Percentiles rank a stretch among this genome's conserved stretches.
Conservation (phyloP, 768 basidiomycete species). For the Inosperma sp. region DNA sequence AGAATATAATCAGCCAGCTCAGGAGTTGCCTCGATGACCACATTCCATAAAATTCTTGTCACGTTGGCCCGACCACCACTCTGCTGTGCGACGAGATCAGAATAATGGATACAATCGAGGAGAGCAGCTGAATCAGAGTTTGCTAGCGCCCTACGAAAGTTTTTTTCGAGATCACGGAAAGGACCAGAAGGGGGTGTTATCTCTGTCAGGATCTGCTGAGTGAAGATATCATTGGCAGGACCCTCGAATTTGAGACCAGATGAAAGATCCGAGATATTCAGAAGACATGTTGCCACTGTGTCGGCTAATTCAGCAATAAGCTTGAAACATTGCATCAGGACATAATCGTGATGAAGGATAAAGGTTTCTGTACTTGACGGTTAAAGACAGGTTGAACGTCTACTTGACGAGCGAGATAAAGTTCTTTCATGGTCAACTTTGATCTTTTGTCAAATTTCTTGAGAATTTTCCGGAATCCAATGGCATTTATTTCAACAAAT, state of each 20-base stretch:
- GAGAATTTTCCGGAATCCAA: constrained; percentile 93
- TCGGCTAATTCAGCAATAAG: constrained; percentile 95
- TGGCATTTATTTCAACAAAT: constrained; percentile 97
- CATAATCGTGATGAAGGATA: constrained; percentile 19
- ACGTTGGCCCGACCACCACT: constrained; percentile 62
- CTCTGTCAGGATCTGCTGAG: constrained; percentile 66
- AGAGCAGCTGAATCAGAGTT: constrained; percentile 56
- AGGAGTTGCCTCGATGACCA: constrained; percentile 73
- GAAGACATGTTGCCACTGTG: constrained; percentile 77
- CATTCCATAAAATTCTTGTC: constrained; percentile 93
- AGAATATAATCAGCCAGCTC: constrained; percentile 74
- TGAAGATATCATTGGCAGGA: constrained; percentile 69
- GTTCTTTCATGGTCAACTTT: constrained; percentile 91
- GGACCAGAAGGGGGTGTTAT: constrained; percentile 60
- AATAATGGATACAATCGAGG: constrained; percentile 64
- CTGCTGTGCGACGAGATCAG: constrained; percentile 60
- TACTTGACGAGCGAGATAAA: constrained; percentile 93
- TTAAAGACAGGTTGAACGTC: constrained; percentile 99
- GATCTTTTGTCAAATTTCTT: constrained; percentile 99
- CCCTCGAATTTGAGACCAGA: constrained; percentile 77
- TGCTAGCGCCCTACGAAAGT: constrained; percentile 72
- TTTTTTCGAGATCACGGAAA: constrained; percentile 84
- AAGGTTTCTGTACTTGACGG: constrained; percentile 55
- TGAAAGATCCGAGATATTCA: constrained; percentile 74
- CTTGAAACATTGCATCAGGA: constrained; percentile 34